Evolutionary conservation across 306 rosid genomes (phyloP).

Genomic region (Prunus mira): DNA sequence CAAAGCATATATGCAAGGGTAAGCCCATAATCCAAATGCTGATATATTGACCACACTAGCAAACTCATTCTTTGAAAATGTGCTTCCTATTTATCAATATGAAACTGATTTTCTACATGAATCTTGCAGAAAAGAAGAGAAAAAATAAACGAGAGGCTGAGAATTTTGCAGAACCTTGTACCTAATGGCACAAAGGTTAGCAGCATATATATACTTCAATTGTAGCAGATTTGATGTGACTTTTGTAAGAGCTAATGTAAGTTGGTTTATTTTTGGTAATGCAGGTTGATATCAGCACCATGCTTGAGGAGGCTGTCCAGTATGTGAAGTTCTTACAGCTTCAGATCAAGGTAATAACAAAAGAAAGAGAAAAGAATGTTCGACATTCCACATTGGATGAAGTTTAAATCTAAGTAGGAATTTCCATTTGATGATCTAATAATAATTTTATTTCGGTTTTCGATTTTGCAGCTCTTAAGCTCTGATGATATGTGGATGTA

Average conservation of each 20-base stretch:
- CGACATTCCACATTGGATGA: neutral
- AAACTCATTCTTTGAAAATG: neutral
- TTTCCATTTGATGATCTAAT: neutral
- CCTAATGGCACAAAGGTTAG: constrained; percentile 87
- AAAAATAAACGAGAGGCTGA: constrained; percentile 78
- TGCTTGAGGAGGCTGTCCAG: constrained; percentile 91
- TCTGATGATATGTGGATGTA: constrained; percentile 93
- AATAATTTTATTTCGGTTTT: constrained; percentile 17
- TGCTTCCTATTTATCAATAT: neutral
- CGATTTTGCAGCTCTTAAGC: constrained; percentile 64
- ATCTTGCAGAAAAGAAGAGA: constrained; percentile 82
- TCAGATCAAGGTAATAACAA: constrained; percentile 72
- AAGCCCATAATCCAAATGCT: constrained; percentile 8
- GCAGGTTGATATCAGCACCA: constrained; percentile 93
- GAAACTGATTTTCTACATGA: neutral
- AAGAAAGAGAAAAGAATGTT: neutral
- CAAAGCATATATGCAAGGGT: constrained; percentile 88
- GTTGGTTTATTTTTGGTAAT: constrained; percentile 12
- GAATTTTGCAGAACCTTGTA: constrained; percentile 67
- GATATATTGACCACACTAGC: neutral
- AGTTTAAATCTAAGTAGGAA: neutral
- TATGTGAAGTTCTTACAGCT: constrained; percentile 90
- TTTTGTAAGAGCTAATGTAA: neutral
- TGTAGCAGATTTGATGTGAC: neutral
- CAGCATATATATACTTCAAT: neutral